Evolutionary conservation across 2,329 filamentous ascomycete genomes (phyloP).

Genomic region (Apiospora rasikravindrae): DNA sequence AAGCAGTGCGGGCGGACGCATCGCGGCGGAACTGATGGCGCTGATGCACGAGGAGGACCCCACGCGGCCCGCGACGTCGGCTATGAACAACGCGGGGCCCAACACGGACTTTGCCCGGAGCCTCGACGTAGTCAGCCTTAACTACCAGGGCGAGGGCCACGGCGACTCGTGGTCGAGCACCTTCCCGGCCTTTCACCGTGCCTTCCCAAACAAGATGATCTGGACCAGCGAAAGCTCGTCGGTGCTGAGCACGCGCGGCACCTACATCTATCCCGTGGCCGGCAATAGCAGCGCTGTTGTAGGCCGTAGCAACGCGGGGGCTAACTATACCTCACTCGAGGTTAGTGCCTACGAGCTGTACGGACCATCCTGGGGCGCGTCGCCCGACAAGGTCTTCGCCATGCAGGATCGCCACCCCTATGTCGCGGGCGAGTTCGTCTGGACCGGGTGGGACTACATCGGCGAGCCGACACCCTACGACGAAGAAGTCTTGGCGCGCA

Average conservation of each 20-base stretch:
- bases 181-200: conserved; percentile 50
- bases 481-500: conserved; percentile 42
- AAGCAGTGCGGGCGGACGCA: conserved; percentile 37
- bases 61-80: conserved; percentile 50
- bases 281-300: conserved; percentile 43
- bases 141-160: conserved; percentile 60
- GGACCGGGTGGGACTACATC: conserved; percentile 57
- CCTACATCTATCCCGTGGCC: conserved; percentile 58
- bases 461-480: conserved; percentile 57
- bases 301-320: conserved; percentile 42
- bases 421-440: conserved; percentile 60
- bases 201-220: conserved; percentile 54
- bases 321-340: conserved; percentile 41
- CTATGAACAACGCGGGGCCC: conserved; percentile 52
- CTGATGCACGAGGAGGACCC: conserved; percentile 53
- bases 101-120: conserved; percentile 44
- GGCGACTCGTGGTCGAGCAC: conserved; percentile 26
- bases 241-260: conserved; percentile 54
- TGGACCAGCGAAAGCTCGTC: conserved; percentile 50
- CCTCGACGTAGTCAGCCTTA: conserved; percentile 56
- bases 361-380: conserved; percentile 50
- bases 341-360: conserved; percentile 61
- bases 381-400: conserved; percentile 58
- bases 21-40: conserved; percentile 43
- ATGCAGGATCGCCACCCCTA: conserved; percentile 53